Conservation (phyloP, 176 grass and related monocot genomes). For the Sorghum bicolor region DNA sequence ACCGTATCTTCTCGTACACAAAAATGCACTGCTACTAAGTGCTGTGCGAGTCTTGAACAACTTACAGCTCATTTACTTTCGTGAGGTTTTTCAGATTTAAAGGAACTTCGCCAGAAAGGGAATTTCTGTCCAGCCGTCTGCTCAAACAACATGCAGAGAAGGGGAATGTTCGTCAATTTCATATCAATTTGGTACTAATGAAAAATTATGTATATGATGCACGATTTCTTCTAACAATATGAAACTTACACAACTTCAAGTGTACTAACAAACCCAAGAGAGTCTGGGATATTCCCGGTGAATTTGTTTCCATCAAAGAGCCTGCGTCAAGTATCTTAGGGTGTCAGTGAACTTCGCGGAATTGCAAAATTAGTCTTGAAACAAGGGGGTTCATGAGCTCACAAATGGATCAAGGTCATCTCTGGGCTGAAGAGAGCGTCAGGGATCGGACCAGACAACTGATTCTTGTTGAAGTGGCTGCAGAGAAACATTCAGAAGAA, state of each 20-base stretch:
- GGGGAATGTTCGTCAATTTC: background rate
- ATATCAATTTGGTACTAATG: background rate
- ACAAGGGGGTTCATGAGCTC: constrained; percentile 30
- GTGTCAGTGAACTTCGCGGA: background rate
- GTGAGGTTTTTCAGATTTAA: constrained; percentile 73
- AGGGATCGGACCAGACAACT: constrained; percentile 76
- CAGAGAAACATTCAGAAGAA: constrained; percentile 30
- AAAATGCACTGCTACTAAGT: background rate
- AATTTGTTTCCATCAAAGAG: constrained; percentile 88
- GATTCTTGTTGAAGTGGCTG: constrained; percentile 94
- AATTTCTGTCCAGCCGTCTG: constrained; percentile 81
- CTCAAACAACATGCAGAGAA: constrained; percentile 27
- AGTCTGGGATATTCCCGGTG: constrained; percentile 66
- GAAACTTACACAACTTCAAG: constrained; percentile 83
- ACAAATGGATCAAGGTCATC: constrained; percentile 89
- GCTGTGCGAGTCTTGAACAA: constrained; percentile 13
- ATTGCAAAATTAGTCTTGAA: background rate
- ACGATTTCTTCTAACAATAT: background rate
- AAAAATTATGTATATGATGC: background rate
- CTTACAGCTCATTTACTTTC: constrained; percentile 76
- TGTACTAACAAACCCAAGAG: constrained; percentile 59
- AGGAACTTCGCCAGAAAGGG: constrained; percentile 59
- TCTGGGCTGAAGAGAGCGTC: constrained; percentile 72
- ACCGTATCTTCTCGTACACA: background rate
- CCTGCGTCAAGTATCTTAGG: constrained; percentile 35